Conservation (phyloP, 306 rosid species). For the Cotoneaster glaucophyllus region DNA sequence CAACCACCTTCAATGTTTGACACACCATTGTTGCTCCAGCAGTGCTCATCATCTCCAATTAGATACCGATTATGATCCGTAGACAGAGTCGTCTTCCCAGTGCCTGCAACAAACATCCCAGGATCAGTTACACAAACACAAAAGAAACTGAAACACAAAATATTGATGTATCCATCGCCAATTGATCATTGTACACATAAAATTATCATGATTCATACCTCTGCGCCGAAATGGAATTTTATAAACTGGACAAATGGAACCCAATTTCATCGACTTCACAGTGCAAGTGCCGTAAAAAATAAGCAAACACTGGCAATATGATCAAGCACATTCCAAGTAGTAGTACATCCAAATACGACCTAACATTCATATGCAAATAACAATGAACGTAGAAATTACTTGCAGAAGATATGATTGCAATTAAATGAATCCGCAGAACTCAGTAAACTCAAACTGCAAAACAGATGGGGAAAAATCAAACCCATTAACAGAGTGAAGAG, state of each 20-base stretch:
- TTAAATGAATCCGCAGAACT: constrained; percentile 57
- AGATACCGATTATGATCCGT: constrained; percentile 72
- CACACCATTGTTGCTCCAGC: constrained; percentile 75
- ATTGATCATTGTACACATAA: neutral
- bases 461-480: neutral
- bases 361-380: neutral
- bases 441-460: constrained; percentile 55
- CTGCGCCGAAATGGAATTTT: no score
- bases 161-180: neutral
- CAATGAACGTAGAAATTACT: constrained; percentile 29
- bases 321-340: neutral
- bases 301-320: neutral
- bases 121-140: neutral
- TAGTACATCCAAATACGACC: neutral
- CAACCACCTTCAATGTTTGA: constrained; percentile 94
- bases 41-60: constrained; percentile 88
- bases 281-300: constrained; percentile 54
- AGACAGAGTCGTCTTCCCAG: constrained; percentile 84
- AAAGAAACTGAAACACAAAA: neutral
- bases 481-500: neutral
- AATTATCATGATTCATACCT: no score
- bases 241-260: constrained; percentile 66
- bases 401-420: constrained; percentile 92
- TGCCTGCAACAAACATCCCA: constrained; percentile 32
- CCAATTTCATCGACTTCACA: constrained; percentile 67